phyloP scores from a whole-genome alignment of 1,284 basidiomycete genomes.

The Tylopilus sp. region DNA sequence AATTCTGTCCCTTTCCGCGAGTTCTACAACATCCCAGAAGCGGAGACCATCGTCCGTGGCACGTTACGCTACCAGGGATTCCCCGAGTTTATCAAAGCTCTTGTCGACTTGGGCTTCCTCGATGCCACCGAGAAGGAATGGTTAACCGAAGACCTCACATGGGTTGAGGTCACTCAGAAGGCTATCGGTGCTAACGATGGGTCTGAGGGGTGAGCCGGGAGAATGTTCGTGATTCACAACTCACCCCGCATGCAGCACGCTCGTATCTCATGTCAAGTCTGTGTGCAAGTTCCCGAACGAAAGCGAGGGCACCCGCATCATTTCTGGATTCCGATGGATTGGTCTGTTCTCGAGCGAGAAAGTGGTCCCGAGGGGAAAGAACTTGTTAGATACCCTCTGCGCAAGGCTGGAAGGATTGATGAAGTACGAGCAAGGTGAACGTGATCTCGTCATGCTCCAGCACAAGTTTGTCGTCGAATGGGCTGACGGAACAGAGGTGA shows the following conservation, averaged over 20 bases:
- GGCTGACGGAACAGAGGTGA: constrained; percentile 81
- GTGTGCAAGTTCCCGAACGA: constrained; percentile 80
- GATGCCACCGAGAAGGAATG: constrained; percentile 83
- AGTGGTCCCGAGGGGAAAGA: constrained; percentile 75
- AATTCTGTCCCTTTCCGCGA: constrained; percentile 92
- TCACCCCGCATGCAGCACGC: constrained; percentile 50
- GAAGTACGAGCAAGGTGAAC: constrained; percentile 92
- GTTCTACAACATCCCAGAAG: constrained; percentile 94
- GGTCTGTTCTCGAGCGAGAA: constrained; percentile 88
- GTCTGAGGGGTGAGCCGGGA: constrained; percentile 70
- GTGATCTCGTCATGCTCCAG: constrained; percentile 97
- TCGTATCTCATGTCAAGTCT: constrained; percentile 79
- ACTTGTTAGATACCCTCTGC: constrained; percentile 95
- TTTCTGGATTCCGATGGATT: constrained; percentile 93
- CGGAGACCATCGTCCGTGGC: constrained; percentile 92
- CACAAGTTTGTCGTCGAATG: constrained; percentile 96
- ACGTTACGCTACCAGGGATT: constrained; percentile 98
- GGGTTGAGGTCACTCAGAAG: constrained; percentile 87
- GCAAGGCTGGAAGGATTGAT: constrained; percentile 92
- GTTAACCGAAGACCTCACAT: constrained; percentile 80
- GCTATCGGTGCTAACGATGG: constrained; percentile 80
- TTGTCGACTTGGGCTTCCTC: constrained; percentile 93
- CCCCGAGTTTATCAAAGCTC: constrained; percentile 94
- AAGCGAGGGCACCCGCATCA: constrained; percentile 78
- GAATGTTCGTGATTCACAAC: neutral